A percentile compares a stretch with the other conserved stretches of the same genome.
Conservation (phyloP, 345 rosid species). For the Physaria fendleri region DNA sequence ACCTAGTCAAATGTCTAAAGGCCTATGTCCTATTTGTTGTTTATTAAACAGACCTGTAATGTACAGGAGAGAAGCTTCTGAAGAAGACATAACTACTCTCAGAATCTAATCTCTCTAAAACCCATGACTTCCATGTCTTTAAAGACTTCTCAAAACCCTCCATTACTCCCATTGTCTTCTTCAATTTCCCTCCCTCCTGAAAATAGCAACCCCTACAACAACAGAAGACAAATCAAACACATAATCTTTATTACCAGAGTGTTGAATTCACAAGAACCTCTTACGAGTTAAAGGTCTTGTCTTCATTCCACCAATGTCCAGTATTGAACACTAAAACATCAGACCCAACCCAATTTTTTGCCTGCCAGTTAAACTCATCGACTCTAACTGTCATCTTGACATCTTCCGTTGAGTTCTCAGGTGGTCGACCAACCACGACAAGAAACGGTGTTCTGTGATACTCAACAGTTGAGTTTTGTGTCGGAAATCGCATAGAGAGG, state of each 20-base stretch:
- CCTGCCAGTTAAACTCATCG: slow-evolving; percentile 60
- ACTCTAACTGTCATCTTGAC: slow-evolving; percentile 49
- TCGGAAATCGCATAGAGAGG: slow-evolving; percentile 64
- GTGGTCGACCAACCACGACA: slow-evolving; percentile 50
- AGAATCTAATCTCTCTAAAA: slow-evolving; percentile 36
- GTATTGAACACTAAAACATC: slow-evolving; percentile 65
- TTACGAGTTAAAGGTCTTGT: slow-evolving; percentile 51
- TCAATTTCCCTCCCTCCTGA: slow-evolving; percentile 56
- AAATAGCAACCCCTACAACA: slow-evolving; percentile 60
- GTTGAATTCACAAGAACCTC: neutral
- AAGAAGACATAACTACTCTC: slow-evolving; percentile 52
- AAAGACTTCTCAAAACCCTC: slow-evolving; percentile 68
- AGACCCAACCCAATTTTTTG: slow-evolving; percentile 56
- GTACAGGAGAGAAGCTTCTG: slow-evolving; percentile 73
- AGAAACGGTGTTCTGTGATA: slow-evolving; percentile 78
- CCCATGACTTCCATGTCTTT: slow-evolving; percentile 62
- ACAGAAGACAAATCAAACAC: neutral
- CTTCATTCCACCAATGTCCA: slow-evolving; percentile 84
- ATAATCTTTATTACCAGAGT: neutral
- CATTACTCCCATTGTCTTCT: slow-evolving; percentile 48
- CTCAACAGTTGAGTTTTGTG: slow-evolving; percentile 61
- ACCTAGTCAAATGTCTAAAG: neutral
- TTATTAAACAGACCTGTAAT: slow-evolving; percentile 50
- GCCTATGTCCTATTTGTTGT: neutral
- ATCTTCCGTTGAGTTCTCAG: slow-evolving; percentile 35